A percentile compares a stretch with the other conserved stretches of the same genome.
Conservation (phyloP, 192 early-diverging fungal genomes). For the Entomortierella lignicola region DNA sequence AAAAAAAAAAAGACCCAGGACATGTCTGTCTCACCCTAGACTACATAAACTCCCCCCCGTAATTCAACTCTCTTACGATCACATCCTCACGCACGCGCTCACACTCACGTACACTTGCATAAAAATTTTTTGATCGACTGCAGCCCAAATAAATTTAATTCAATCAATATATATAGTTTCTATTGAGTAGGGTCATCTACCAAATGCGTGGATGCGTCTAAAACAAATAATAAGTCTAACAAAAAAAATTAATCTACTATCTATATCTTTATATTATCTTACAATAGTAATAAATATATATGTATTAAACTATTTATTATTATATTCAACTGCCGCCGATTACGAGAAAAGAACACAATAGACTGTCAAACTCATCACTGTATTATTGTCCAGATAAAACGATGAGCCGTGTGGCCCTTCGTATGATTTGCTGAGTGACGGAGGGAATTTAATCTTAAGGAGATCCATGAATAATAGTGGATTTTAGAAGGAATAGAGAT, state of each 20-base stretch:
- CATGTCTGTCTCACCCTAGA: not conserved
- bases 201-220: not conserved
- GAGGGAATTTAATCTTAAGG: not conserved
- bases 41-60: not conserved
- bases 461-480: not conserved
- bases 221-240: no score
- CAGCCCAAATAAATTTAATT: not conserved
- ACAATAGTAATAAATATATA: not conserved
- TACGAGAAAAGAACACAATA: constrained; percentile 3
- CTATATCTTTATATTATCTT: not conserved
- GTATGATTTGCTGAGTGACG: not conserved
- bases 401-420: constrained; percentile 12
- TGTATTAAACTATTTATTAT: not conserved
- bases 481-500: constrained; percentile 1
- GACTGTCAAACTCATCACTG: not conserved
- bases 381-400: not conserved
- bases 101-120: constrained; percentile 5
- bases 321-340: constrained; percentile 16
- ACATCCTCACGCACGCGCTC: constrained; percentile 7
- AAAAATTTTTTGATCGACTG: constrained; percentile 3
- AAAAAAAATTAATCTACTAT: not conserved
- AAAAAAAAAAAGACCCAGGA: not conserved
- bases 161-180: not conserved
- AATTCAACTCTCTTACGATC: not conserved
- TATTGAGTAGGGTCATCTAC: not conserved